Conservation (phyloP, 2,329 filamentous ascomycete species). For the Chrysosporium queenslandicum region DNA sequence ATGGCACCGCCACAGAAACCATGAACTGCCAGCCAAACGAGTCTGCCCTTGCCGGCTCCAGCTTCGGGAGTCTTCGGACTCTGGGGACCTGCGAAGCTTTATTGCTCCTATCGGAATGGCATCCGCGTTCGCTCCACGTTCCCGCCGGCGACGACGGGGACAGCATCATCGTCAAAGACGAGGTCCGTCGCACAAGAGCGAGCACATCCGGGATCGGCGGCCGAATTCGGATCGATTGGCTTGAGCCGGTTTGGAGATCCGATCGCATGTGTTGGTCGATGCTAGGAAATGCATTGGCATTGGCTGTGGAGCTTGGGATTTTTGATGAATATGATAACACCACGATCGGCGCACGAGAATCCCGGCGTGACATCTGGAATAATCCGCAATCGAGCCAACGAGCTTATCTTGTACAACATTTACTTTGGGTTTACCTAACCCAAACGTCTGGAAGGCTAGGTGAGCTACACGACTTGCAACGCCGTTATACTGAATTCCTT, state of each 20-base stretch:
- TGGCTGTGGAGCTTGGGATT: slow-evolving; percentile 46
- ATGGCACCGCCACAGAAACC: slow-evolving; percentile 41
- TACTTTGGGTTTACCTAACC: slow-evolving; percentile 42
- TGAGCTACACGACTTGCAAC: slow-evolving; percentile 37
- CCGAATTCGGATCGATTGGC: slow-evolving; percentile 45
- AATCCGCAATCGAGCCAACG: slow-evolving; percentile 25
- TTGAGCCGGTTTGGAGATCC: slow-evolving; percentile 45
- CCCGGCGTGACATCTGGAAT: slow-evolving; percentile 22
- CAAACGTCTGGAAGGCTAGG: slow-evolving; percentile 45
- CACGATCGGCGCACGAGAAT: slow-evolving; percentile 18
- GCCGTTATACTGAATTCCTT: slow-evolving; percentile 37
- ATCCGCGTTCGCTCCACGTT: slow-evolving; percentile 46
- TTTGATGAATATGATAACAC: slow-evolving; percentile 42
- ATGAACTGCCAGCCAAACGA: slow-evolving; percentile 36
- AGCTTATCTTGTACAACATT: slow-evolving; percentile 29
- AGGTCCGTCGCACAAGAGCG: slow-evolving; percentile 29
- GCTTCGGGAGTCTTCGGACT: slow-evolving; percentile 60
- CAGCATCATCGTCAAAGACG: slow-evolving; percentile 44
- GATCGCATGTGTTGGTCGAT: slow-evolving; percentile 54
- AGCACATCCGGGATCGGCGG: slow-evolving; percentile 27
- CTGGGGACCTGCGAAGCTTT: slow-evolving; percentile 59
- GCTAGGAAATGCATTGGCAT: slow-evolving; percentile 44
- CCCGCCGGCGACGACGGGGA: slow-evolving; percentile 46
- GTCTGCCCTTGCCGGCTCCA: slow-evolving; percentile 17
- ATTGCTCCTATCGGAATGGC: slow-evolving; percentile 48